These are phyloP conservation scores for Apiospora arundinis DNA, from an alignment of 2,329 filamentous ascomycete genomes.

Conservation along the genomic window DNA sequence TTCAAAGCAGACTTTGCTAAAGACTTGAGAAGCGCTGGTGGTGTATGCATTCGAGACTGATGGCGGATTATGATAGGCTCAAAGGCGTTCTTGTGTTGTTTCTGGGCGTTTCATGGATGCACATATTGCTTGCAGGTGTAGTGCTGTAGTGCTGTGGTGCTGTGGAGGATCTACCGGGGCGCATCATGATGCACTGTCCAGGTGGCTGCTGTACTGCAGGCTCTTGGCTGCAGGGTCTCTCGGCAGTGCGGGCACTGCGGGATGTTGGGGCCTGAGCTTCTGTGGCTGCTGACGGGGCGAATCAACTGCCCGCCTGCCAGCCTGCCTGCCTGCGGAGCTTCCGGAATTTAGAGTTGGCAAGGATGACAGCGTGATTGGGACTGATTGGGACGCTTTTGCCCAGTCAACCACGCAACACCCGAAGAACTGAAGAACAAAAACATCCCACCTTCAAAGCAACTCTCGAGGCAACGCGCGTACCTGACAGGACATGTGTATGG, in stretches of 20 bases:
- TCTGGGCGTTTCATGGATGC: not conserved
- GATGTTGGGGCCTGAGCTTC: not conserved
- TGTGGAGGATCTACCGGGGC: not conserved
- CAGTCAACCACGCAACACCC: not conserved
- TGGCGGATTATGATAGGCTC: not conserved
- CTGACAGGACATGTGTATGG: not conserved
- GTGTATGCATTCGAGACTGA: not conserved
- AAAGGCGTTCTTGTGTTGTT: not conserved
- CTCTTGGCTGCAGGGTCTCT: not conserved
- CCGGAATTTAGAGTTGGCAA: not conserved
- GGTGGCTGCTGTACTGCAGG: not conserved
- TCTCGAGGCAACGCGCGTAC: not conserved
- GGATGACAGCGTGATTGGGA: constrained; percentile 4
- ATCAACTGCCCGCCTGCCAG: not conserved
- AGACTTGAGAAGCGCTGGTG: not conserved
- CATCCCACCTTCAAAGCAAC: not conserved
- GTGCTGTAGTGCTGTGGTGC: not conserved
- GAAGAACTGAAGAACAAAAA: not conserved
- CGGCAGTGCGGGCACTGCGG: not conserved
- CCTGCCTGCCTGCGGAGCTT: not conserved
- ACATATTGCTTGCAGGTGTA: not conserved
- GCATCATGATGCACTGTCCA: not conserved
- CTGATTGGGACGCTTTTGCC: not conserved
- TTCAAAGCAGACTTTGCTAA: not conserved
- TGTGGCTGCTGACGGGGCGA: not conserved